Evolutionary conservation across 352 stramenopile species (phyloP).

Genomic region (Phytophthora pluvialis): DNA sequence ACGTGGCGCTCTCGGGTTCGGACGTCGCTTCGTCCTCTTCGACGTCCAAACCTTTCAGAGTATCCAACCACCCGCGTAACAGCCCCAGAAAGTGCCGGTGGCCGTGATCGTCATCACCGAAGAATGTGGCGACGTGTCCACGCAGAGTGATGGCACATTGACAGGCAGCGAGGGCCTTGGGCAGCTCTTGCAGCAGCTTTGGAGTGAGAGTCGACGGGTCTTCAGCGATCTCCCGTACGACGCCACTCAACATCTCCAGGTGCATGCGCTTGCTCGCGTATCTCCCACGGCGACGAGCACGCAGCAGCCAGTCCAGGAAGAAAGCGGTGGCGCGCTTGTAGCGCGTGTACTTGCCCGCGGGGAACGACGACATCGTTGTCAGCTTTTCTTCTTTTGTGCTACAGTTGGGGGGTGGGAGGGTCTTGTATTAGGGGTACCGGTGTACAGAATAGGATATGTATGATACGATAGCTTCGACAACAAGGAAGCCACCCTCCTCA

Average conservation of each 20-base stretch:
- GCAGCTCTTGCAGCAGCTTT: conserved; percentile 21
- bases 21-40: not conserved
- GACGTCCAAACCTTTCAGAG: conserved; percentile 9
- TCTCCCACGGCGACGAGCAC: not conserved
- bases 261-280: conserved; percentile 1
- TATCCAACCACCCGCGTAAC: conserved; percentile 10
- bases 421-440: no score
- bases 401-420: no score
- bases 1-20: conserved; percentile 10
- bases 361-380: no score
- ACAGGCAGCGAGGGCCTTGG: conserved; percentile 29
- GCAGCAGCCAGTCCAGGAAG: no score
- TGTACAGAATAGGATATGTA: no score
- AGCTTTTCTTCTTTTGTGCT: no score
- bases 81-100: conserved; percentile 24
- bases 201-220: conserved; percentile 19
- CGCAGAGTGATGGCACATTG: conserved; percentile 29
- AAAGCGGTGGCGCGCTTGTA: no score
- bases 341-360: no score
- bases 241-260: conserved; percentile 4
- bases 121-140: conserved; percentile 27
- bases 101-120: conserved; percentile 5
- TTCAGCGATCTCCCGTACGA: conserved; percentile 16
- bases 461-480: no score
- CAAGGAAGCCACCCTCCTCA: no score